Percentiles rank a stretch among this genome's conserved stretches.
Conservation (phyloP, 768 basidiomycete genomes). For the Mrakia frigida region DNA sequence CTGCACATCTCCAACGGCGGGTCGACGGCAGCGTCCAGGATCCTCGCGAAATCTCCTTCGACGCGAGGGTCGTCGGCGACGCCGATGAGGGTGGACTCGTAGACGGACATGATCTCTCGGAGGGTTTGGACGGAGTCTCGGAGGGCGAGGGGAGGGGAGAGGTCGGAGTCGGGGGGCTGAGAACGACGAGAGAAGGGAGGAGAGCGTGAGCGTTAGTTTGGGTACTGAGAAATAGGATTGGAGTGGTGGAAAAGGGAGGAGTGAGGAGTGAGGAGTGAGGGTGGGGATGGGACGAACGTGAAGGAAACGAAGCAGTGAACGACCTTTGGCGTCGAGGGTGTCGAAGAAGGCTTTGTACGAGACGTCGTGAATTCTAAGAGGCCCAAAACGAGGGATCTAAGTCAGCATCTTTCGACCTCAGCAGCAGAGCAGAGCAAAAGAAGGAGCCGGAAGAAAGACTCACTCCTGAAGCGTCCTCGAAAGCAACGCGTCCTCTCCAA, state of each 20-base stretch:
- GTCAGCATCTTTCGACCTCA: background rate
- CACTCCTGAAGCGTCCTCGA: conserved; percentile 75
- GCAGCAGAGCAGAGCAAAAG: background rate
- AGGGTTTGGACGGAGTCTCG: conserved; percentile 78
- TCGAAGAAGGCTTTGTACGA: conserved; percentile 83
- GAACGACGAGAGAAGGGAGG: background rate
- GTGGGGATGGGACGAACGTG: conserved; percentile 43
- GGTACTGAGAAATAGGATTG: too few relatives aligned
- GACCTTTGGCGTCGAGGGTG: conserved; percentile 76
- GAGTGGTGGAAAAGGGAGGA: background rate
- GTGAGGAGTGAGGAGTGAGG: background rate
- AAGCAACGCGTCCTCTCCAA: conserved; percentile 75
- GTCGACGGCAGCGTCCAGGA: conserved; percentile 78
- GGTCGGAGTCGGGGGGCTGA: conserved; percentile 56
- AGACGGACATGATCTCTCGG: conserved; percentile 82
- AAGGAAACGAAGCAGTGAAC: conserved; percentile 52
- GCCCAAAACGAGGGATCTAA: background rate
- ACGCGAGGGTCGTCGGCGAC: conserved; percentile 49
- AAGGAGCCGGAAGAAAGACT: conserved; percentile 40
- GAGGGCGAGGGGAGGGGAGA: conserved; percentile 68
- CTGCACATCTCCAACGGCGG: conserved; percentile 74
- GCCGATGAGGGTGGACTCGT: conserved; percentile 75
- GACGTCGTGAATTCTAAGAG: conserved; percentile 64
- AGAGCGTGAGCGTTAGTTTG: too few relatives aligned
- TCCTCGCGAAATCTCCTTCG: conserved; percentile 57